phyloP scores from a whole-genome alignment of 306 rosid genomes.

The Dalbergia cultrata region DNA sequence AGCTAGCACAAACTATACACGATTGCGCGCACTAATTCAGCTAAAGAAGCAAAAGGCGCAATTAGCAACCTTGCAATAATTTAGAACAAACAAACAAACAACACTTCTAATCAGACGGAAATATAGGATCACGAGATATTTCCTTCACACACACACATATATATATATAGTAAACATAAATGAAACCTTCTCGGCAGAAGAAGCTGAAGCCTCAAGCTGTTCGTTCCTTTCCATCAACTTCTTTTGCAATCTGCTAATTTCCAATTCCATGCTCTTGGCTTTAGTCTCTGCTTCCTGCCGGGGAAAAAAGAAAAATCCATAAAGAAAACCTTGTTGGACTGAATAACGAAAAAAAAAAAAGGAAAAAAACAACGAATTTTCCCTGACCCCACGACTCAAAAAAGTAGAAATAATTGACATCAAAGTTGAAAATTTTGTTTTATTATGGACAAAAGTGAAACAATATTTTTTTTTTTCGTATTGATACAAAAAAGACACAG shows the following conservation, averaged over 20 bases:
- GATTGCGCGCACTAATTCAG: conserved; percentile 35
- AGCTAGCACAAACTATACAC: conserved; percentile 29
- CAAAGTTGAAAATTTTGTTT: conserved; percentile 35
- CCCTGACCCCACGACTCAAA: conserved; percentile 61
- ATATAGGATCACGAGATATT: conserved; percentile 34
- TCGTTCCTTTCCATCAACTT: conserved; percentile 73
- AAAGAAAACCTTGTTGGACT: conserved; percentile 39
- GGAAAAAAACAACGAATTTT: not conserved
- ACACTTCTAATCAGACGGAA: conserved; percentile 18
- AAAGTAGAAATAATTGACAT: conserved; percentile 47
- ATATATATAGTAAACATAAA: conserved; percentile 29
- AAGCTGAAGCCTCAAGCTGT: conserved; percentile 78
- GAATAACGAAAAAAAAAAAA: not conserved
- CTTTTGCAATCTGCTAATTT: conserved; percentile 69
- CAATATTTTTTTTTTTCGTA: conserved; percentile 3
- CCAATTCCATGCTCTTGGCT: conserved; percentile 84
- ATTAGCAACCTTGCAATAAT: conserved; percentile 31
- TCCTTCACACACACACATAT: not conserved
- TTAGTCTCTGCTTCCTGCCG: conserved; percentile 85
- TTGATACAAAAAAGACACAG: conserved; percentile 39
- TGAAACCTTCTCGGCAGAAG: conserved; percentile 76
- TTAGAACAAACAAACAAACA: conserved; percentile 20
- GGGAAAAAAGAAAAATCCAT: conserved; percentile 38
- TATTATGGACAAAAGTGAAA: conserved; percentile 38
- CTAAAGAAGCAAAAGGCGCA: conserved; percentile 39